Conservation (phyloP, 495 filamentous ascomycete species). For the Aspergillus cristatus region DNA sequence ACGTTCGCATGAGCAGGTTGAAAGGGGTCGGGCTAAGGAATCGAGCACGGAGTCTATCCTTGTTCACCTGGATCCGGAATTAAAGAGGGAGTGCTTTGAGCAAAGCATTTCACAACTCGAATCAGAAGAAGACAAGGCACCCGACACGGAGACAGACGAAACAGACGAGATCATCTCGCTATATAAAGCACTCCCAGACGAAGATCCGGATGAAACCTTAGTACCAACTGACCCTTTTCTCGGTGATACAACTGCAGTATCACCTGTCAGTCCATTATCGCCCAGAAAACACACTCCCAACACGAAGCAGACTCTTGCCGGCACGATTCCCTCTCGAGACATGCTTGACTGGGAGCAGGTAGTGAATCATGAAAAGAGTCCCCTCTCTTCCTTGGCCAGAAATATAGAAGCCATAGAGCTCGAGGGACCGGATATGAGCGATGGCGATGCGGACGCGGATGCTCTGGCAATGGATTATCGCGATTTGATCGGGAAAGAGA, state of each 20-base stretch:
- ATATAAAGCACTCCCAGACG: neutral
- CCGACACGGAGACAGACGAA: no score
- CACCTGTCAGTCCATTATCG: no score
- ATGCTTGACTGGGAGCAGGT: neutral
- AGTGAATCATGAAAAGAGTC: neutral
- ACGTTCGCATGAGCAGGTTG: no score
- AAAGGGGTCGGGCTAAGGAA: neutral
- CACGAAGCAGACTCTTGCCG: no score
- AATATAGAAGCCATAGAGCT: neutral
- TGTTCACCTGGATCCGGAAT: constrained; percentile 3
- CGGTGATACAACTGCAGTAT: no score
- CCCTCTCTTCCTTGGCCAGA: neutral
- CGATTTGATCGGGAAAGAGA: neutral
- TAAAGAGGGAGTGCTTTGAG: neutral
- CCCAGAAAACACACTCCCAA: no score
- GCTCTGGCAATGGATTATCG: neutral
- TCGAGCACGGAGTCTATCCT: neutral
- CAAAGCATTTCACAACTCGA: no score
- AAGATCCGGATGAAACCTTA: no score
- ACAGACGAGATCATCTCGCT: neutral
- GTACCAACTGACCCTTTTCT: no score
- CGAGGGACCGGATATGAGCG: neutral
- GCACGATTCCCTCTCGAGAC: neutral
- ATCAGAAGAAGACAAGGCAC: no score
- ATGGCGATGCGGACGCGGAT: neutral